Percentiles rank a stretch among this genome's conserved stretches.
phyloP scores from a whole-genome alignment of 163 green algal genomes.

The Scenedesmus sp. region DNA sequence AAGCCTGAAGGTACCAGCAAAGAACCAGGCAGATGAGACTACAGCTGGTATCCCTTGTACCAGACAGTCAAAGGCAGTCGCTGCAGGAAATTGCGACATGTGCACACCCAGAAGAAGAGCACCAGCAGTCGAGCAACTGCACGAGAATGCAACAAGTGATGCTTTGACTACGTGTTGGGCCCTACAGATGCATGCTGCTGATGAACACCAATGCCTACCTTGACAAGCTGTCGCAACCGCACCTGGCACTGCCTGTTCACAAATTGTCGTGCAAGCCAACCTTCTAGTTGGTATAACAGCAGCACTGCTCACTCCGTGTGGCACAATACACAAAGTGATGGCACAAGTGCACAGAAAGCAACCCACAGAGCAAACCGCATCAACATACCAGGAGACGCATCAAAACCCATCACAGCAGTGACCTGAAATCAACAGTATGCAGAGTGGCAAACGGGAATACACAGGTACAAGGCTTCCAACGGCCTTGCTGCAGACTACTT shows the following conservation, averaged over 20 bases:
- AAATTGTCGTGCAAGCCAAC: no score
- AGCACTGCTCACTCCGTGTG: neutral
- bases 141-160: neutral
- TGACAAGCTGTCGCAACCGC: neutral
- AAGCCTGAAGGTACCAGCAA: no score
- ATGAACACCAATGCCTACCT: neutral
- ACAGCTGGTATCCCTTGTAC: no score
- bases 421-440: no score
- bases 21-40: no score
- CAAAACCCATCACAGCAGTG: neutral
- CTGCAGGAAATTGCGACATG: neutral
- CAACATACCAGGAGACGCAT: no score
- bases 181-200: neutral
- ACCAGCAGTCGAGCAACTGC: neutral
- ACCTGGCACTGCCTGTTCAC: neutral
- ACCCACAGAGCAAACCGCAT: neutral
- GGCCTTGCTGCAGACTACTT: no score
- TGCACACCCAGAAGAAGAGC: neutral
- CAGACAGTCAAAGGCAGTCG: no score
- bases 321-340: neutral
- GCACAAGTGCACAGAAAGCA: neutral
- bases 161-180: neutral
- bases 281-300: neutral
- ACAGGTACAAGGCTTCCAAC: no score
- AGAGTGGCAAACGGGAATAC: no score